These are phyloP conservation scores for Camelina sativa DNA, from an alignment of 345 rosid genomes.

Conservation along the genomic window DNA sequence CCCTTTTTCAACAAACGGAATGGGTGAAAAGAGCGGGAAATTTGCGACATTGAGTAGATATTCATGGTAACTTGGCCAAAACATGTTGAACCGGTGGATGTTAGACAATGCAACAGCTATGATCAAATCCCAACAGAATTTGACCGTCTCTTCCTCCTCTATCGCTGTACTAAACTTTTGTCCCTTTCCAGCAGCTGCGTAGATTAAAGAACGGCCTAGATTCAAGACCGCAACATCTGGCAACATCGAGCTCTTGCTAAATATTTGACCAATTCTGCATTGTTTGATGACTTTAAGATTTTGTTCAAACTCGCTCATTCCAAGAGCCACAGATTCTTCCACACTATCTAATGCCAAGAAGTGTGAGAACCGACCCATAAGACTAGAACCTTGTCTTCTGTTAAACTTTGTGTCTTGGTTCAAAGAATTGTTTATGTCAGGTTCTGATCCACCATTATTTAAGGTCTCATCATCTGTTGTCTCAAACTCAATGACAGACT, in stretches of 20 bases:
- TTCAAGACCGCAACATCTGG: slow-evolving; percentile 61
- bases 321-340: slow-evolving; percentile 78
- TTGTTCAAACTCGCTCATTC: slow-evolving; percentile 88
- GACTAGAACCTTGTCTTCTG: slow-evolving; percentile 45
- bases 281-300: slow-evolving; percentile 83
- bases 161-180: slow-evolving; percentile 87
- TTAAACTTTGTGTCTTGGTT: slow-evolving; percentile 53
- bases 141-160: slow-evolving; percentile 90
- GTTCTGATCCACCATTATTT: slow-evolving; percentile 51
- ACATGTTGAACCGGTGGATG: slow-evolving; percentile 56
- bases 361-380: slow-evolving; percentile 69
- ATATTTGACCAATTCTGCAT: slow-evolving; percentile 75
- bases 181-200: slow-evolving; percentile 93
- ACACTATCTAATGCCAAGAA: slow-evolving; percentile 72
- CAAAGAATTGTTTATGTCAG: slow-evolving; percentile 43
- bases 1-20: slow-evolving; percentile 83
- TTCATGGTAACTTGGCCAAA: slow-evolving; percentile 81
- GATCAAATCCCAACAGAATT: slow-evolving; percentile 84
- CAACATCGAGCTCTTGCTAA: slow-evolving; percentile 60
- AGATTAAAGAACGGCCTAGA: slow-evolving; percentile 80
- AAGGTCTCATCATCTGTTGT: slow-evolving; percentile 37
- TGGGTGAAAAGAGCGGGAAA: slow-evolving; percentile 79
- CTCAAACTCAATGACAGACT: slow-evolving; percentile 67
- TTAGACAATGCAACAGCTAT: slow-evolving; percentile 55
- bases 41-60: slow-evolving; percentile 64